Evolutionary conservation across 163 green algal genomes (phyloP), one percentile per base, ranked within the genome.

Genomic region (Volvox carteri): DNA sequence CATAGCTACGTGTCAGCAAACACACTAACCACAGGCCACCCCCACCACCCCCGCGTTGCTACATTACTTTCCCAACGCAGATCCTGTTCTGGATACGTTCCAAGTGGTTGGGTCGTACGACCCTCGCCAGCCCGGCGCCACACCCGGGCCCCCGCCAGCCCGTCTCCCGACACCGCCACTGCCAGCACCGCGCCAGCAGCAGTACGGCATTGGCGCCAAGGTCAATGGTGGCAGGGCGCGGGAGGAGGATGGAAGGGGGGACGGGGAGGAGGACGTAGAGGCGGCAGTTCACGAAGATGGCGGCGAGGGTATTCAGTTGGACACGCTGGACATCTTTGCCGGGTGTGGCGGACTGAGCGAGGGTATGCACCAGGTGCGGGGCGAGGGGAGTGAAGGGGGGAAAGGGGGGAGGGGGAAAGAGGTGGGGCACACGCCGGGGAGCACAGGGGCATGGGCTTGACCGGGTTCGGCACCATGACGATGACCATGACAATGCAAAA

Each of bases 291-390:
- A n/a, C 16, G 70, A 37, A 9, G 74, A 78, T 21, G 76, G 81
- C 35, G 19, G 37, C 4, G 70, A 65, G 42, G 78, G 80, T 16
- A 72, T 65, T 41, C 84, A 86, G 35, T 85, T 95, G 92, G 39
- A 85, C 37, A 98, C 97, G 2, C 94, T 99, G 96, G 98, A 99
- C 94, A 99, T 99, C 85, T 99, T 99, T 95, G 94, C 94, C 7
- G 98, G 98, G 35, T 99, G 97, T 90, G 98, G 98, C 11, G 98
- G 98, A 16, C 95, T 99, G 67, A 97, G 93, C 8, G 98, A 99
- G 93, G 98, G 98, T 80, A 96, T 99, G 90, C 96, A 99, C 90
- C 96, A 99, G 90, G 96, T 97, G 54, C 0, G 44, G 72, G 91
- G 39, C 12, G 50, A 48, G 83, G 68, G 46, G 35, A 18, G 67